A percentile compares a stretch with the other conserved stretches of the same genome.
Conservation (phyloP, 2,329 filamentous ascomycete genomes). For the Trichoderma gracile region DNA sequence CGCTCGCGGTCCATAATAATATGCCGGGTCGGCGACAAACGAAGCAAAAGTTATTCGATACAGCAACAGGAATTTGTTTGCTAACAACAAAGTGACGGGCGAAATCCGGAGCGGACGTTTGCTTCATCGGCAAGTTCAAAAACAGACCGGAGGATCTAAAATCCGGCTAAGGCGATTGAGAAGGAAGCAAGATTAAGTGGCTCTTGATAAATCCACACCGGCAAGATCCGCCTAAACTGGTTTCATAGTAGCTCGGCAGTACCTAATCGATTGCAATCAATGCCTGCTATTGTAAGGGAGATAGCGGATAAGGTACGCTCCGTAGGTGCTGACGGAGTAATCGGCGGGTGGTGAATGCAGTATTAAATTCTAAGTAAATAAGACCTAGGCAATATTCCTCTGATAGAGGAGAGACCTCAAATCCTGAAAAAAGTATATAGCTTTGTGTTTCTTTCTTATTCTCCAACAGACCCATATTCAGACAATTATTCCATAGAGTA, state of each 20-base stretch:
- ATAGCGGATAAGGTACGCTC: neutral
- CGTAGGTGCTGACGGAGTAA: neutral
- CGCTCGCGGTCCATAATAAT: constrained; percentile 42
- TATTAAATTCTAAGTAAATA: no score
- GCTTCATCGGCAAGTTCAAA: neutral
- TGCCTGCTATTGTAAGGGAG: neutral
- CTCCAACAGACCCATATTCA: no score
- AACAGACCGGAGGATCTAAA: constrained; percentile 18
- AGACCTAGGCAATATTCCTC: neutral
- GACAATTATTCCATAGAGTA: neutral
- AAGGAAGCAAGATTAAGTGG: constrained; percentile 3
- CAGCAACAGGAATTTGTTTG: neutral
- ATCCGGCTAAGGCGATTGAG: neutral
- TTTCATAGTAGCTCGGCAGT: neutral
- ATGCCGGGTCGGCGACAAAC: neutral
- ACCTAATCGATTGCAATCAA: neutral
- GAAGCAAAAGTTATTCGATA: neutral
- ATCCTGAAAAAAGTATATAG: no score
- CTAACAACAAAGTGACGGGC: neutral
- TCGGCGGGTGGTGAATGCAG: no score
- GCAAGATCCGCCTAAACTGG: constrained; percentile 10
- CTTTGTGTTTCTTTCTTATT: no score
- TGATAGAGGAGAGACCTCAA: no score
- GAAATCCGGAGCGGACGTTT: neutral
- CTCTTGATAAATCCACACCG: neutral